Base-by-base conservation (phyloP, 2,329 filamentous ascomycete species). In the Epichloe baconii region DNA sequence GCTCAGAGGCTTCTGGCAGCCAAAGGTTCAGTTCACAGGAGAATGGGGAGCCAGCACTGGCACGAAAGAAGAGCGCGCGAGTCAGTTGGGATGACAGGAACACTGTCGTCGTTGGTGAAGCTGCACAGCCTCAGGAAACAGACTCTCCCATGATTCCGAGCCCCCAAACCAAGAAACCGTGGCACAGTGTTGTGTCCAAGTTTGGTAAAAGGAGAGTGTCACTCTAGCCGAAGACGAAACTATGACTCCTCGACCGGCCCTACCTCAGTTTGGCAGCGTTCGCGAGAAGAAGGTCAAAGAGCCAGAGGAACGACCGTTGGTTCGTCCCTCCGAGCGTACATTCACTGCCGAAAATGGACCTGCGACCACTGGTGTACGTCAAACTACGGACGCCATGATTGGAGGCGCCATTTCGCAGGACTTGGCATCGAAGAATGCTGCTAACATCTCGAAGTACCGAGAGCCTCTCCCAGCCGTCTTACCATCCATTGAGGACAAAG, bases 21-120 rank as follows among this genome's bases (percentile, higher is more conserved):
- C 63, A 59, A 44, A 57, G 51, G 26, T 56, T 57, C 36, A 61
- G 59, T 12, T 57, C 59, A 15, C 58, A 53, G 5, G 47, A 49
- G 4, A 59, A 62, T 6, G 70, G 74, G 2, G 75, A 78, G 11
- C 26, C 59, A 1, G 47, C 59, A 2, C 35, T 64, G 1, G 59
- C 66, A 17, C 72, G 78, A 53, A 88, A 81, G 67, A 88, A 84
- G 65, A 77, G 74, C 40, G 78, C 78, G 1, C 75, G 86, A 23
- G 86, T 90, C 45, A 95, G 88, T 67, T 96, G 89, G 61, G 83
- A 88, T 55, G 84, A 88, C 47, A 75, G 77, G 36, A 73, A 68
- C n/a, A 77, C 74, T 8, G 68, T 77, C 10, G 68, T 80, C 2
- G 72, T 79, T 21, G 76, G 74, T 6, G 72, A 79, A 48, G 66